phyloP scores from a whole-genome alignment of 75 land plant genomes.

The Larix kaempferi region DNA sequence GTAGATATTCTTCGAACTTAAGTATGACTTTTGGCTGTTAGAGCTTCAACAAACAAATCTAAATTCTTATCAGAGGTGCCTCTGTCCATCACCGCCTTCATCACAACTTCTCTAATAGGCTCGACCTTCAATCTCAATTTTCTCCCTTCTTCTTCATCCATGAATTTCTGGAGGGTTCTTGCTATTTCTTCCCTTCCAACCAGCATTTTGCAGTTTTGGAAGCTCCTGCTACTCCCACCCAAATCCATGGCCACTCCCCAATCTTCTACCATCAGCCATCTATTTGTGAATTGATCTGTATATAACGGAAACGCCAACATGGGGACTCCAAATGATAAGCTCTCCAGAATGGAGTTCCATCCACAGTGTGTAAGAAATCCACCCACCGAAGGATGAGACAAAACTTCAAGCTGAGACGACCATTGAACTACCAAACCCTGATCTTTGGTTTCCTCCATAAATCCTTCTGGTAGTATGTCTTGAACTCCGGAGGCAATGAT shows the following conservation, averaged over 20 bases:
- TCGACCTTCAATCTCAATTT: background rate
- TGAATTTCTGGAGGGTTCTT: background rate
- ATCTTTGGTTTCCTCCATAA: constrained; percentile 20
- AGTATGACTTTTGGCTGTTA: background rate
- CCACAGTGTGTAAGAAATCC: constrained; percentile 65
- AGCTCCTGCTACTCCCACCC: background rate
- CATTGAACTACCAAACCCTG: constrained; percentile 43
- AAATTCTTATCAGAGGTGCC: background rate
- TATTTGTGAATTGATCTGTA: constrained; percentile 50
- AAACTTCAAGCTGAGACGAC: constrained; percentile 37
- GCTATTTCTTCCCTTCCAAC: background rate
- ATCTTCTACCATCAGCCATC: constrained; percentile 40
- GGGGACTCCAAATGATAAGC: constrained; percentile 44
- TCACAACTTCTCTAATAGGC: background rate
- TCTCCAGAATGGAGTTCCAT: constrained; percentile 66
- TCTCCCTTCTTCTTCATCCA: background rate
- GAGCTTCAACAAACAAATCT: background rate
- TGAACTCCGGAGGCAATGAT: constrained; percentile 23
- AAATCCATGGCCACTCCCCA: constrained; percentile 41
- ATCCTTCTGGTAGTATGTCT: constrained; percentile 36
- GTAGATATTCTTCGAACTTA: too few relatives aligned
- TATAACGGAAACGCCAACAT: constrained; percentile 46
- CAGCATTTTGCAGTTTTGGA: background rate
- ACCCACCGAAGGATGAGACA: constrained; percentile 40
- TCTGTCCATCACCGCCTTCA: background rate